Base-by-base conservation (phyloP, 169 alveolate species). In the Babesia divergens region DNA sequence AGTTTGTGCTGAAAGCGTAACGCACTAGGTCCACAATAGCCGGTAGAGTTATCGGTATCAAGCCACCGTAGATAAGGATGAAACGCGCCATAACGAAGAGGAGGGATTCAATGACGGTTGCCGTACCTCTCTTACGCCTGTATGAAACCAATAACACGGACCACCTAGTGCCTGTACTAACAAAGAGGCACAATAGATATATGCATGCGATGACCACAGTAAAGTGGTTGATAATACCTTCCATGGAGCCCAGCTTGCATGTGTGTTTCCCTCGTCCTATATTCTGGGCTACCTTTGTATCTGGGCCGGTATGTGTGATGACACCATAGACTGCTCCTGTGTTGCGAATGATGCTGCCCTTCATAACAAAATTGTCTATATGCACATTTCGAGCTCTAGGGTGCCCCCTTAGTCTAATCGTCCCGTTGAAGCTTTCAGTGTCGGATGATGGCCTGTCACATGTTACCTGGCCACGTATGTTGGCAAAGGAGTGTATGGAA, bases 391-490 rank as follows among this genome's bases (percentile, higher is more conserved):
- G 59, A 40, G 93, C 89, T 31, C 93, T 71, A 0, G 93, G 93
- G 49, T 84, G 85, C 38, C 91, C 93, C 59, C 75, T 89, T 59
- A 89, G 60, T 34, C 83, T 79, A 35, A 89, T 60, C 1, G 90
- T 75, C 14, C 91, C 93, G 49, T 66, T 79, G 80, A 89, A 89
- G 40, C 74, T 81, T 46, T 83, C 89, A 83, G 82, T 70, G 70
- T 84, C 87, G 37, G 90, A 66, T 28, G 84, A 71, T 28, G 93
- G 93, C 51, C 83, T 79, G 43, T 89, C 90, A 65, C 93, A 89
- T 5, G 77, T 54, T 9, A 89, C 76, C 50, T 86, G 77, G 3
- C 93, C 93, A 65, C 64, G 83, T 34, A 89, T 68, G 52, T 82
- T 71, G 26, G 88, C 50, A 35, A 81, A 66, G 16, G 87, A 67